Evolutionary conservation across 495 filamentous ascomycete species (phyloP).

Genomic region (Schizothecium vesticola): DNA sequence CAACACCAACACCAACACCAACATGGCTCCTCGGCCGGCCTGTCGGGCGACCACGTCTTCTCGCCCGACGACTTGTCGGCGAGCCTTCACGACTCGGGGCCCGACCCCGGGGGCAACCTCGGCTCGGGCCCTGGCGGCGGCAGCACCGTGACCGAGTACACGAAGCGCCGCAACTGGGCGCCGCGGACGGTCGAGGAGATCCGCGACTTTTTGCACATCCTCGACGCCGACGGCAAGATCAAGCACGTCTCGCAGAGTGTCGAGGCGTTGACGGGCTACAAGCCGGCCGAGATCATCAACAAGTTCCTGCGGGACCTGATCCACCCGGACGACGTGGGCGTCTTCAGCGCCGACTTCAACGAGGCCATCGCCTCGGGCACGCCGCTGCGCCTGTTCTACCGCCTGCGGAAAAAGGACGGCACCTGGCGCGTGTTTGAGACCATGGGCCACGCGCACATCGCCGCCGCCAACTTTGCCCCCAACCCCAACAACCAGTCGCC

Average conservation of each 20-base stretch:
- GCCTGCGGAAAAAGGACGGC: conserved; percentile 71
- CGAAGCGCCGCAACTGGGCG: conserved; percentile 83
- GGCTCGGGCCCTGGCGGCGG: conserved; percentile 26
- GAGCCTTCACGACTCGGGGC: conserved; percentile 9
- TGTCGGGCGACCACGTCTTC: conserved; percentile 12
- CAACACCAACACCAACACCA: background rate
- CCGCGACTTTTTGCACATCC: conserved; percentile 80
- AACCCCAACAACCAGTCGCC: conserved; percentile 57
- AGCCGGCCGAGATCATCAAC: conserved; percentile 62
- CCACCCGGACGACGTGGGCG: conserved; percentile 79
- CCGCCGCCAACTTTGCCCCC: conserved; percentile 58
- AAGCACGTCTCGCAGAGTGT: conserved; percentile 79
- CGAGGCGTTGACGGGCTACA: conserved; percentile 72
- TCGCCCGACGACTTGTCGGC: conserved; percentile 16
- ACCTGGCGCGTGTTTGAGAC: conserved; percentile 78
- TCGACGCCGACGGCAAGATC: conserved; percentile 77
- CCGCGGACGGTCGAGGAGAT: conserved; percentile 85
- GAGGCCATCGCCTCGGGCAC: conserved; percentile 82
- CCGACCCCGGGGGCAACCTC: conserved; percentile 8
- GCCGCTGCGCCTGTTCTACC: conserved; percentile 80
- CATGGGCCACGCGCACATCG: conserved; percentile 85
- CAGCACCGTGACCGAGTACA: conserved; percentile 73
- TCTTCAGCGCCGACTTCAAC: conserved; percentile 85
- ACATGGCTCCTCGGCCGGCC: background rate
- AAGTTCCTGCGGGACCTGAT: conserved; percentile 73